Evolutionary conservation across 2,329 filamentous ascomycete genomes (phyloP), one percentile per base, ranked within the genome.

Genomic region (Raffaelea albimanens): DNA sequence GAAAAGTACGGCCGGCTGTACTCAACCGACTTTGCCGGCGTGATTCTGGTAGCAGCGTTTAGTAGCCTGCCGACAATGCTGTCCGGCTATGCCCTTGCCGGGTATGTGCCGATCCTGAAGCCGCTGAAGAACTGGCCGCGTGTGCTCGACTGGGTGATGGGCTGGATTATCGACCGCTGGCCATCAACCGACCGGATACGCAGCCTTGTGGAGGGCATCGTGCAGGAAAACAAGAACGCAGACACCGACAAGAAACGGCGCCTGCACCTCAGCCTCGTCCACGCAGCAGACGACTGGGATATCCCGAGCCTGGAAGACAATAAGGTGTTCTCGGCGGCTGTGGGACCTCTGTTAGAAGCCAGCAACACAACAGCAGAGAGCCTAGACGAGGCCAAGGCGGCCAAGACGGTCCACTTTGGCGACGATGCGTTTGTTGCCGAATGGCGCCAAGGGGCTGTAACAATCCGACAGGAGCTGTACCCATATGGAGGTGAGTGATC

Each of bases 31-130:
- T 94, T 95, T 58, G 88, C 87, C 0, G 85, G 85, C 16, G 71
- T 95, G 2, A 70, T 96, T 20, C 75, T 96, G 13, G 77, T 94
- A 4, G 83, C 89, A 0, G 80, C 82, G 1, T 96, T 96, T 68
- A 83, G 81, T 45, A 82, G 80, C 50, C 65, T 96, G 5, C 77
- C 83, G 1, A 76, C 75, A 10, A 75, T 97, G 52, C 72, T 96
- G 5, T 72, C 83, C 10, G 82, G 79, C 13, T 97, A 95, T 63
- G 80, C 82, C 20, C 80, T 93, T 34, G 81, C 74, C n/a, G 91
- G 90, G 2, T 59, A 85, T 4, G 67, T 95, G 16, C 89, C 90
- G 0, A 67, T 95, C 5, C 71, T 96, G n/a, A 80, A 81, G 1
- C 89, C 89, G 0, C 70, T 96, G 3, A 69, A 76, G 7, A 66